phyloP scores from a whole-genome alignment of 75 land plant species.

The Pinus taeda region DNA sequence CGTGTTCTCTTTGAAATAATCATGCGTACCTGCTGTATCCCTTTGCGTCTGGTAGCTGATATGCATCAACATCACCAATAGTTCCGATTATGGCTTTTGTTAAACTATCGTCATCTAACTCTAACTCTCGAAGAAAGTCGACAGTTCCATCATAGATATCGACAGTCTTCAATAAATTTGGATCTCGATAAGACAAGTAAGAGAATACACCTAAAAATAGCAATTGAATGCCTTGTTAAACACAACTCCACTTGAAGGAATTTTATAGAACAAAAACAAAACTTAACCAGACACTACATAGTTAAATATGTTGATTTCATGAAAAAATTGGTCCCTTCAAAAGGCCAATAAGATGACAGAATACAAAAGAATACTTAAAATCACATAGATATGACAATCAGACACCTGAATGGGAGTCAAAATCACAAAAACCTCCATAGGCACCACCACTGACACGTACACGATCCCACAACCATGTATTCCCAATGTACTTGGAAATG shows the following conservation, averaged over 20 bases:
- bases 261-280: neutral
- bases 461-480: slow-evolving; percentile 99
- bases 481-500: slow-evolving; percentile 89
- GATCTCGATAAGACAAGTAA: slow-evolving; percentile 93
- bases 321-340: too few species aligned
- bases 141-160: slow-evolving; percentile 90
- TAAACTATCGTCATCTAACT: slow-evolving; percentile 87
- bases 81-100: slow-evolving; percentile 98
- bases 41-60: slow-evolving; percentile 99
- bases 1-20: neutral
- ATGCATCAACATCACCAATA: slow-evolving; percentile 95
- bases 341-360: neutral
- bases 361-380: neutral
- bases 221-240: neutral
- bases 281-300: neutral
- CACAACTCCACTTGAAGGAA: neutral
- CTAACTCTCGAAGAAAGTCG: slow-evolving; percentile 71
- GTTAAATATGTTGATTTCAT: too few species aligned
- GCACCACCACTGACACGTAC: slow-evolving; percentile 99
- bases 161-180: slow-evolving; percentile 89
- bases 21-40: slow-evolving; percentile 85
- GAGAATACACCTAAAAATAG: slow-evolving; percentile 87
- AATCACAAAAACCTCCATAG: slow-evolving; percentile 99
- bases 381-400: neutral
- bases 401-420: slow-evolving; percentile 96